These are phyloP conservation scores for Phytophthora nicotianae DNA, from an alignment of 352 stramenopile genomes.

Conservation along the genomic window DNA sequence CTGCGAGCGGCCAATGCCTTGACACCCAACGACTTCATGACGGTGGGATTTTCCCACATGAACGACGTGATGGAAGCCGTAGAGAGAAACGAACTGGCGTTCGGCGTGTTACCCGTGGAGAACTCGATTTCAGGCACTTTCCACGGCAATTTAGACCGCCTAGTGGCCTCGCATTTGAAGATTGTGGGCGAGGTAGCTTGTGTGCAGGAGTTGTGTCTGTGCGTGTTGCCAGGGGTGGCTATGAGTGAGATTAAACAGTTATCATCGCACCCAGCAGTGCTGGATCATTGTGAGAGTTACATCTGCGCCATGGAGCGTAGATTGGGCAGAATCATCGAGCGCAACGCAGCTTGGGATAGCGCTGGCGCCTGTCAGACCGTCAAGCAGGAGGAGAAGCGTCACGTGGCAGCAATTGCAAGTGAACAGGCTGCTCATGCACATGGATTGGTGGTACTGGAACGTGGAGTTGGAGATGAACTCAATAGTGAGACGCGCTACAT, in stretches of 20 bases:
- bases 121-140: constrained; percentile 82
- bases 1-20: constrained; percentile 52
- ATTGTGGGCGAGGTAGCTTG: constrained; percentile 77
- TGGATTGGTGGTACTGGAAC: constrained; percentile 60
- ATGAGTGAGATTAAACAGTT: constrained; percentile 58
- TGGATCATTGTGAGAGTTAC: constrained; percentile 72
- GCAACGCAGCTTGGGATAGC: constrained; percentile 68
- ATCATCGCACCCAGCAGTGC: constrained; percentile 64
- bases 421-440: constrained; percentile 62
- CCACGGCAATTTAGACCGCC: constrained; percentile 68
- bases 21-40: constrained; percentile 59
- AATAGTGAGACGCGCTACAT: constrained; percentile 80
- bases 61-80: constrained; percentile 61
- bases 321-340: constrained; percentile 57
- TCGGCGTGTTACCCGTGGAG: constrained; percentile 67
- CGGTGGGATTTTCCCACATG: constrained; percentile 61
- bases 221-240: constrained; percentile 41
- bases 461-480: constrained; percentile 63
- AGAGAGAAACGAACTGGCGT: constrained; percentile 62
- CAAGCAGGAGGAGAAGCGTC: constrained; percentile 49
- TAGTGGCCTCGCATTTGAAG: constrained; percentile 69
- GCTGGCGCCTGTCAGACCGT: constrained; percentile 73
- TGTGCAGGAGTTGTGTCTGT: constrained; percentile 71
- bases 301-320: constrained; percentile 69
- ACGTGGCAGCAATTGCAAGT: constrained; percentile 67